phyloP scores from a whole-genome alignment of 305 asterid species.

The Plantago lanceolata region DNA sequence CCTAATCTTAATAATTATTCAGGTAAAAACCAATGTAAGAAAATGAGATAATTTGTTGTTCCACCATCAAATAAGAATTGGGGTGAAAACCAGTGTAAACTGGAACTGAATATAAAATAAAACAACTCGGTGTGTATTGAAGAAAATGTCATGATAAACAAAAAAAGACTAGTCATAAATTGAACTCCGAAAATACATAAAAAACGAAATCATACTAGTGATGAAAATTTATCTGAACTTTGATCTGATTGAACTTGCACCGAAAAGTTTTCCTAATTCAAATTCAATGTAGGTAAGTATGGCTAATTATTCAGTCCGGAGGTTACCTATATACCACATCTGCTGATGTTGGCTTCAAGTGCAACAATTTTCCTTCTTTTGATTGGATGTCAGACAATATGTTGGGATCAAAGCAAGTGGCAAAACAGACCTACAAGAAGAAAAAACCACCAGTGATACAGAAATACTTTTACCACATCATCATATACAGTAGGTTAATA shows the following conservation, averaged over 20 bases:
- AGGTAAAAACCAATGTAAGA: too few species aligned
- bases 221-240: neutral
- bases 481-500: slow-evolving; percentile 13
- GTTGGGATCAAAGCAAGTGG: slow-evolving; percentile 86
- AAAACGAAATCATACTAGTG: neutral
- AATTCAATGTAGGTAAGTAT: neutral
- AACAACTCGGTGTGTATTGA: too few species aligned
- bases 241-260: neutral
- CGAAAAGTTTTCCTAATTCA: neutral
- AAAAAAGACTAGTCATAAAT: too few species aligned
- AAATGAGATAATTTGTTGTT: too few species aligned
- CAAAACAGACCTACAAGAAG: slow-evolving; percentile 80
- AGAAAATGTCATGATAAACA: too few species aligned
- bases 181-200: neutral
- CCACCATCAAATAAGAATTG: too few species aligned
- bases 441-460: slow-evolving; percentile 3
- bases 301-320: slow-evolving; percentile 4
- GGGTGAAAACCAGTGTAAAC: too few species aligned
- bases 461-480: slow-evolving; percentile 6
- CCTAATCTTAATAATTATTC: too few species aligned
- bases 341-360: slow-evolving; percentile 74
- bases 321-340: slow-evolving; percentile 76
- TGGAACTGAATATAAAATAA: too few species aligned
- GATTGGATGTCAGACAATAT: slow-evolving; percentile 62
- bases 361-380: slow-evolving; percentile 69